Conservation (phyloP, 169 alveolate genomes). For the Amoebophrya sp. region DNA sequence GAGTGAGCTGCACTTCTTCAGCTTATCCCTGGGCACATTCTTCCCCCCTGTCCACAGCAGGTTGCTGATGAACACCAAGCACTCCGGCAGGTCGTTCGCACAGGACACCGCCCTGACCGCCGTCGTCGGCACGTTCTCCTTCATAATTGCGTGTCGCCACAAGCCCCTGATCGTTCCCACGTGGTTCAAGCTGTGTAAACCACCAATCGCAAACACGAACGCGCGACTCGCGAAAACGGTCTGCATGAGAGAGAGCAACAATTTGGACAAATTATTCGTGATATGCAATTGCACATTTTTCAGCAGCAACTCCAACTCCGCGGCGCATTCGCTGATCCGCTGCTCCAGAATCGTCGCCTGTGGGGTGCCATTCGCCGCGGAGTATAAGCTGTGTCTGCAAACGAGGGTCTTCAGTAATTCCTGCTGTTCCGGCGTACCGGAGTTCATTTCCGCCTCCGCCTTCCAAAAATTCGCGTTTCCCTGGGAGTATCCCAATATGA, state of each 20-base stretch:
- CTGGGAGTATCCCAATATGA: conserved; percentile 30
- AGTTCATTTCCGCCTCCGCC: conserved; percentile 27
- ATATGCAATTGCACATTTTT: neutral
- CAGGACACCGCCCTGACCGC: neutral
- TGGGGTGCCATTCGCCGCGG: conserved; percentile 1
- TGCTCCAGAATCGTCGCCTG: neutral
- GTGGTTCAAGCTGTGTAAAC: neutral
- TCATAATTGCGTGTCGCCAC: neutral
- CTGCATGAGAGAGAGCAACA: neutral
- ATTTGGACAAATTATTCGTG: neutral
- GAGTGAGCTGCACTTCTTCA: too few species aligned
- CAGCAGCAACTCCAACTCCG: neutral
- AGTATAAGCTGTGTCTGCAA: neutral
- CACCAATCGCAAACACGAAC: neutral
- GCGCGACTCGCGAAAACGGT: neutral
- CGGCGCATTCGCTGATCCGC: neutral
- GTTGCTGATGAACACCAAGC: neutral
- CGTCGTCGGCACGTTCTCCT: neutral
- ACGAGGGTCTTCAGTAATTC: neutral
- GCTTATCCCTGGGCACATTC: neutral
- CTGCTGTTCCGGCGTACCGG: conserved; percentile 11
- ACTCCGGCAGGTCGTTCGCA: neutral
- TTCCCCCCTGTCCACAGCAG: neutral
- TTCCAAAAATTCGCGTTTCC: conserved; percentile 27
- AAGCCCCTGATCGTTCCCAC: neutral